These are phyloP conservation scores for Gnaphalium uliginosum DNA, from an alignment of 129 eudicot genomes.

Conservation along the genomic window DNA sequence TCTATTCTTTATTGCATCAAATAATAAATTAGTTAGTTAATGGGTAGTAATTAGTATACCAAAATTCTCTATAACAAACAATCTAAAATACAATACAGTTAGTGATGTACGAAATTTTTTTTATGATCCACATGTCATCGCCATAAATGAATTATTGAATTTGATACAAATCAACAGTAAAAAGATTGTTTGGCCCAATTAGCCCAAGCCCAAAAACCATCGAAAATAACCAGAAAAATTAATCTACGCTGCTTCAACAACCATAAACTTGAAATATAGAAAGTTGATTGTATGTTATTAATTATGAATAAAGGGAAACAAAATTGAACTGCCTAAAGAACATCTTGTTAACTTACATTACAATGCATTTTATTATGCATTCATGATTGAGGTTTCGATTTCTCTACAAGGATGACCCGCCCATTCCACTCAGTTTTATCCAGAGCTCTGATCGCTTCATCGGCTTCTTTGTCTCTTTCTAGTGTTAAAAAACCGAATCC, in stretches of 20 bases:
- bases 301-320: not conserved
- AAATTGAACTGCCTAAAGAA: constrained; percentile 2
- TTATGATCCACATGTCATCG: no score
- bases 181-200: not conserved
- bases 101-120: no score
- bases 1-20: not conserved
- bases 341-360: constrained; percentile 10
- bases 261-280: not conserved
- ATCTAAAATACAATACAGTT: no score
- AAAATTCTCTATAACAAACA: no score
- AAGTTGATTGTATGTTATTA: constrained; percentile 2
- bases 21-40: not conserved
- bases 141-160: no score
- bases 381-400: constrained; percentile 16
- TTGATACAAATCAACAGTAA: no score
- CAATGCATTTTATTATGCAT: not conserved
- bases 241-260: not conserved
- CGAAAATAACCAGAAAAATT: no score
- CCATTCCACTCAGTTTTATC: constrained; percentile 19
- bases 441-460: constrained; percentile 11
- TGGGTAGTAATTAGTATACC: no score
- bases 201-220: not conserved
- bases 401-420: constrained; percentile 18
- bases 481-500: constrained; percentile 15
- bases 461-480: constrained; percentile 13